phyloP scores from a whole-genome alignment of 2,329 filamentous ascomycete genomes.

The Blastomyces parvus region DNA sequence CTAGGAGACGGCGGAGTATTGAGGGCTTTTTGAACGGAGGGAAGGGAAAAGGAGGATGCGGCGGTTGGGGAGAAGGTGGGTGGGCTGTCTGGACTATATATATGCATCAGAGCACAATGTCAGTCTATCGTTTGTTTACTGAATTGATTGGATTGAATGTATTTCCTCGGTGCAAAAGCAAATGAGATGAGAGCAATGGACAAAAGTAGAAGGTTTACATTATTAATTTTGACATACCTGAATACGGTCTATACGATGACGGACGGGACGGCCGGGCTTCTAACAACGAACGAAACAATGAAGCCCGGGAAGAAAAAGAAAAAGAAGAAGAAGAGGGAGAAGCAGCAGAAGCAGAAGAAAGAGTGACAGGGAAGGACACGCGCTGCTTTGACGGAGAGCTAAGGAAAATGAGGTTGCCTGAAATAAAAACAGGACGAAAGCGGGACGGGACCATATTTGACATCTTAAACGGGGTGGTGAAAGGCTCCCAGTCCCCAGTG shows the following conservation, averaged over 20 bases:
- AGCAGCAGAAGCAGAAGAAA: not conserved
- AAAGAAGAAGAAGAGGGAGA: not conserved
- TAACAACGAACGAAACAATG: not conserved
- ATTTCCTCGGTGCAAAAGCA: no score
- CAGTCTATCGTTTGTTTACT: not conserved
- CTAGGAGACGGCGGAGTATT: conserved; percentile 29
- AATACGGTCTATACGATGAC: not conserved
- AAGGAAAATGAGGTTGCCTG: not conserved
- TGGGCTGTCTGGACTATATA: conserved; percentile 8
- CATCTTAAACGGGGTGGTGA: not conserved
- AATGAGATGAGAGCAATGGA: not conserved
- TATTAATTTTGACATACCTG: not conserved
- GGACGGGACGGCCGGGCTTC: not conserved
- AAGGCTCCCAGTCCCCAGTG: not conserved
- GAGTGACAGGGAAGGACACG: not conserved
- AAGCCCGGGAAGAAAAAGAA: not conserved
- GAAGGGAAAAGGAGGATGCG: not conserved
- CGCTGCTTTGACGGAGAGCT: not conserved
- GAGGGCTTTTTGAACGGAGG: conserved; percentile 8
- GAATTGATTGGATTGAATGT: not conserved
- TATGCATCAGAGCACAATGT: not conserved
- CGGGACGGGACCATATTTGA: not conserved
- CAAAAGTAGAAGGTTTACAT: not conserved
- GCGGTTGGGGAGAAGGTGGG: not conserved
- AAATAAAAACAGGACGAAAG: not conserved